phyloP scores from a whole-genome alignment of 2,329 filamentous ascomycete genomes.

The Fusarium sp. region DNA sequence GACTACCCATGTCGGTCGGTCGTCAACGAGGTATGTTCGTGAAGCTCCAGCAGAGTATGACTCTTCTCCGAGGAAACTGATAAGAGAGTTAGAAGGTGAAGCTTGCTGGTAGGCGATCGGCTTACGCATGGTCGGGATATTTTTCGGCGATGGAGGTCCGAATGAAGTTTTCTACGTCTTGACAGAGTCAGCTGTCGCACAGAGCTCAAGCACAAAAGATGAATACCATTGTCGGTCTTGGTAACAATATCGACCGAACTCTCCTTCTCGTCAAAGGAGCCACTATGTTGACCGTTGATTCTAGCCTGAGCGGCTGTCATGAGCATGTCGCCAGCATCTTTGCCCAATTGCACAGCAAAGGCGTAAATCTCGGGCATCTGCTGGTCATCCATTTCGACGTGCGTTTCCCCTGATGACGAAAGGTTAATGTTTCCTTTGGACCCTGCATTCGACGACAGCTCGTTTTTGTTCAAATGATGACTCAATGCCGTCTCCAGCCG shows the following conservation, averaged over 20 bases:
- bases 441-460: background rate
- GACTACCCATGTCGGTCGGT: conserved; percentile 77
- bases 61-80: conserved; percentile 81
- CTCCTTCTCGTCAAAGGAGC: conserved; percentile 70
- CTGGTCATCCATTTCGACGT: conserved; percentile 47
- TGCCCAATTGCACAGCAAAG: conserved; percentile 77
- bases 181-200: conserved; percentile 8
- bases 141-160: conserved; percentile 66
- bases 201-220: background rate
- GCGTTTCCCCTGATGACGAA: conserved; percentile 17
- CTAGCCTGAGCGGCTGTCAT: conserved; percentile 65
- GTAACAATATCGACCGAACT: conserved; percentile 83
- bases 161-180: conserved; percentile 80
- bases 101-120: background rate
- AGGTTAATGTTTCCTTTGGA: background rate
- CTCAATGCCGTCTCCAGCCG: conserved; percentile 36
- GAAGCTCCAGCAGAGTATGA: conserved; percentile 76
- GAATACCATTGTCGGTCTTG: conserved; percentile 76
- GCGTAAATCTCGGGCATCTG: conserved; percentile 74
- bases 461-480: conserved; percentile 24
- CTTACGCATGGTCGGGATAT: conserved; percentile 76
- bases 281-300: conserved; percentile 36
- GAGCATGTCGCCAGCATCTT: conserved; percentile 75
- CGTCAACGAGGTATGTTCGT: conserved; percentile 74
- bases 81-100: background rate